phyloP scores from a whole-genome alignment of 176 grass and related monocot species.

The Saccharum spontaneum region DNA sequence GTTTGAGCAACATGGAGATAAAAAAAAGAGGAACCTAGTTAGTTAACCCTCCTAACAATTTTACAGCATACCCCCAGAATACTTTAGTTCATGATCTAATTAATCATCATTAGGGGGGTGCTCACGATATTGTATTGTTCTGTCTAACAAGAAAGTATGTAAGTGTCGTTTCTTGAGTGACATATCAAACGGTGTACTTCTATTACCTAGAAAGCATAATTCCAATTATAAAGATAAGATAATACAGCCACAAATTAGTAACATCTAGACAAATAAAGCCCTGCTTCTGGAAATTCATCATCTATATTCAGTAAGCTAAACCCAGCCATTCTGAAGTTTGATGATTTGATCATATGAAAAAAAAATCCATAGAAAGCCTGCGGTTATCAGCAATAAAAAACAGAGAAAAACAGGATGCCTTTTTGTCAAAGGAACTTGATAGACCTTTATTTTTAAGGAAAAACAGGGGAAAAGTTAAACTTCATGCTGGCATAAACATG shows the following conservation, averaged over 20 bases:
- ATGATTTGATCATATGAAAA: not conserved
- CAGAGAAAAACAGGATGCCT: not conserved
- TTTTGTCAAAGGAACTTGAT: not conserved
- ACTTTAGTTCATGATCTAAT: not conserved
- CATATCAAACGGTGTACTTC: not conserved
- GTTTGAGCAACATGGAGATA: not conserved
- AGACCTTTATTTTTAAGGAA: not conserved
- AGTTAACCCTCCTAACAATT: not conserved
- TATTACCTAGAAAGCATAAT: constrained; percentile 12
- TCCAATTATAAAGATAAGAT: constrained; percentile 7
- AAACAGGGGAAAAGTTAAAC: not conserved
- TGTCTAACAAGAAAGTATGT: not conserved
- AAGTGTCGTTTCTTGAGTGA: constrained; percentile 7
- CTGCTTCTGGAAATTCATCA: not conserved
- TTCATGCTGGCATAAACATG: not conserved
- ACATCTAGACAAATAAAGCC: not conserved
- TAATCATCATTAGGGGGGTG: not conserved
- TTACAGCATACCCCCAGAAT: not conserved
- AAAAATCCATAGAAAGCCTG: not conserved
- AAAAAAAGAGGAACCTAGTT: not conserved
- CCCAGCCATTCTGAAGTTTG: not conserved
- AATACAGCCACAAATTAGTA: constrained; percentile 7
- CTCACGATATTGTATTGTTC: not conserved
- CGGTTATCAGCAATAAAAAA: not conserved
- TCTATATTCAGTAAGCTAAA: constrained; percentile 18